A percentile compares a stretch with the other conserved stretches of the same genome.
phyloP scores from a whole-genome alignment of 2,329 filamentous ascomycete species.

The Cordyceps fumosorosea region DNA sequence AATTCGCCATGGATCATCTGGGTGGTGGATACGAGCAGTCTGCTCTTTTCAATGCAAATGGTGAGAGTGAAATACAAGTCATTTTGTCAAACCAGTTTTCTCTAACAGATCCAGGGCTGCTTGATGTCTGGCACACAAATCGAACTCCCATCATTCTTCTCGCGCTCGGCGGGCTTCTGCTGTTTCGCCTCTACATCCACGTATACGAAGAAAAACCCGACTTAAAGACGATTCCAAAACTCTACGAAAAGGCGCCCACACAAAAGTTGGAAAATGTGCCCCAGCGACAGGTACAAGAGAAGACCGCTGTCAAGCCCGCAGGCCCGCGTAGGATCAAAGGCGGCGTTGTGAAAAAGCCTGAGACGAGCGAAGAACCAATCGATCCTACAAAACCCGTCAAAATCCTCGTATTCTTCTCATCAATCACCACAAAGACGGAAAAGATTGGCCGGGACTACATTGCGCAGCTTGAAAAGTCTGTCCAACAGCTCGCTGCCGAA shows the following conservation, averaged over 20 bases:
- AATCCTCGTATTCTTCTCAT: slow-evolving; percentile 81
- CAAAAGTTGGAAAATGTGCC: slow-evolving; percentile 3
- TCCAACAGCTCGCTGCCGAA: slow-evolving; percentile 41
- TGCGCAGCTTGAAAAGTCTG: slow-evolving; percentile 44
- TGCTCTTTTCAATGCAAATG: slow-evolving; percentile 8
- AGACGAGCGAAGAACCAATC: slow-evolving; percentile 20
- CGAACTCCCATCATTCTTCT: slow-evolving; percentile 38
- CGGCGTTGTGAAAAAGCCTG: slow-evolving; percentile 28
- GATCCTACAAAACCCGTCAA: slow-evolving; percentile 49
- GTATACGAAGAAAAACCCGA: slow-evolving; percentile 27
- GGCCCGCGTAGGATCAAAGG: slow-evolving; percentile 46
- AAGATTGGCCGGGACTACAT: slow-evolving; percentile 60
- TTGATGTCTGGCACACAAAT: slow-evolving; percentile 41
- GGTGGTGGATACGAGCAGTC: background rate
- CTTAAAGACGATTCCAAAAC: slow-evolving; percentile 31
- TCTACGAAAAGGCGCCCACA: slow-evolving; percentile 21
- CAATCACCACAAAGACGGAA: slow-evolving; percentile 77
- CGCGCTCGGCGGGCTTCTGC: slow-evolving; percentile 30
- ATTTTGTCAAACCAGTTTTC: background rate
- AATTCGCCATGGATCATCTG: slow-evolving; percentile 14
- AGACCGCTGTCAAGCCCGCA: slow-evolving; percentile 26
- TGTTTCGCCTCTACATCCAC: slow-evolving; percentile 37
- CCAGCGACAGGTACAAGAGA: slow-evolving; percentile 14
- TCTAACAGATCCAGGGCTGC: slow-evolving; percentile 23
- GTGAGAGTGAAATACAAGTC: slow-evolving; percentile 7